Base-by-base conservation (phyloP, 305 asterid species). In the Withania somnifera region DNA sequence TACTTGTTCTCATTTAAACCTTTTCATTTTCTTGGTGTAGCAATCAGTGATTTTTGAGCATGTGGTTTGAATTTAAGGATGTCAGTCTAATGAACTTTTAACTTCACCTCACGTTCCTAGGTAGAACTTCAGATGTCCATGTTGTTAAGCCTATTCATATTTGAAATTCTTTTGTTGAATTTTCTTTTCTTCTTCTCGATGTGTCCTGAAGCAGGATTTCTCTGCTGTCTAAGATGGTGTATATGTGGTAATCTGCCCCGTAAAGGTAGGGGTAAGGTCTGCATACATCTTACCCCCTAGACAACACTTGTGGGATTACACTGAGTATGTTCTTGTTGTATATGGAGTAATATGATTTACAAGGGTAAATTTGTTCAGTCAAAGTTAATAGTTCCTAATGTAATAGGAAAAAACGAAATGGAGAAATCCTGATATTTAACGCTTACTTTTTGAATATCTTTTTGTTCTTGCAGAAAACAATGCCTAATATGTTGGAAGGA, bases 401-500 rank as follows among this genome's bases (percentile, higher is more conserved):
- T 9, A 75, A 50, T 26, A 50, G 79, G 17, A 19, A 75, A 47
- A 75, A 38, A n/a, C 14, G 8, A 75, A 47, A 47, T 75, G 79
- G 22, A 15, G 42, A 47, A 47, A 73, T 45, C 26, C 42, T 26
- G 24, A 58, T 80, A 75, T 85, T 80, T 68, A 83, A 86, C 81
- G 79, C 89, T 90, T 78, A 87, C 86, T 38, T 69, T 54, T 79
- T 50, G 84, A 42, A 52, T 78, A 19, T 61, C 58, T 81, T 52
- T 85, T 38, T 84, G 83, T 60, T 88, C 81, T 91, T 89, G 94
- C 98, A 96, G 99, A 89, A 92, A 77, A 90, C 91, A 67, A 85
- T 96, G 89, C 97, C 98, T 45, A 82, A 60, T 77, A 93, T 89
- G 69, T 82, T 89, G 82, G 99, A 89, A 82, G 98, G 98, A 81